Base-by-base conservation (phyloP, 768 basidiomycete species). In the Auricularia sp. region DNA sequence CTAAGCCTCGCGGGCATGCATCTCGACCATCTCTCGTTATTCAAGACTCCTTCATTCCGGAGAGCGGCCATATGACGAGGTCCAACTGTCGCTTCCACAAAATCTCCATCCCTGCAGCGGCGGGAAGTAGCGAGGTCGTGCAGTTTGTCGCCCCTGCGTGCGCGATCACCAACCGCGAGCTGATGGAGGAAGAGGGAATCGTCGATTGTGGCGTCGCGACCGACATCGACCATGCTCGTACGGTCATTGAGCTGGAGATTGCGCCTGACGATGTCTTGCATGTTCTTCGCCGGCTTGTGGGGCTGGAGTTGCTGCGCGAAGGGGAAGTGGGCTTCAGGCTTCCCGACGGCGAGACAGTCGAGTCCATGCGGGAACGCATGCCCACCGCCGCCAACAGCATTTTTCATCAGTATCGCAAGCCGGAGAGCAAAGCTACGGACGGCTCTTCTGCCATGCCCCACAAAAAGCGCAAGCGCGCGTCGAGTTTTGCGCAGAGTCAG, bases 41-140 rank as follows among this genome's bases (percentile, higher is more conserved):
- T 21, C 47, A 51, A 18, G 47, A 51, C 47, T 51, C 47, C 14
- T 51, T 51, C 47, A 51, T 51, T 5, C 47, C 47, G 21, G 63
- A 73, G 12, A 78, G 74, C 63, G 79, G 84, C 2, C 85, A 84
- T 0, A 80, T 84, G 6, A 87, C 86, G 16, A 82, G 87, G 4
- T 87, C 87, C 3, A 80, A 87, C 62, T 89, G 87, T 68, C 83
- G 84, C 47, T 89, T 84, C 72, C 86, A 85, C 70, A 83, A 81
- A 65, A 85, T 89, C 69, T 85, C 84, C 67, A 71, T 89, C 23
- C 86, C 85, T 1, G 76, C 74, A 44, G 80, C 81, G 63, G 83
- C 84, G 62, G 76, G 77, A 36, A 81, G 3, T 78, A 77, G 36
- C 81, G 83, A 59, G 23, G 56, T 29, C 6, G 74, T 85, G n/a